These are phyloP conservation scores for Corchorus olitorius DNA, from an alignment of 345 rosid species.

Conservation along the genomic window DNA sequence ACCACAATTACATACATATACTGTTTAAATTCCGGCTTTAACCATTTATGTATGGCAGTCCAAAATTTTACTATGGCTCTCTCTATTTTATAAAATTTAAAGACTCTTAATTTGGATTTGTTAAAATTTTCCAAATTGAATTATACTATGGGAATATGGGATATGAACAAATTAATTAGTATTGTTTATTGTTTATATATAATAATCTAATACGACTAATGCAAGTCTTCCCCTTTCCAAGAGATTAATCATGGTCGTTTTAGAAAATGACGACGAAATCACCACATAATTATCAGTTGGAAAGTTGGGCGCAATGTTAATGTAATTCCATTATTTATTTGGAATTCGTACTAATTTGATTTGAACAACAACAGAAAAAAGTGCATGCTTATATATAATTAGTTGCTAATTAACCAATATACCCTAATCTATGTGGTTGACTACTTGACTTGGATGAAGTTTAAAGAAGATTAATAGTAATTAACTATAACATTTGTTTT, in stretches of 20 bases:
- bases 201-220: background rate
- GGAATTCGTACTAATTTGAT: background rate
- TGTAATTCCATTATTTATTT: background rate
- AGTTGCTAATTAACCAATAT: no score
- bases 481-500: no score
- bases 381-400: background rate
- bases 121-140: background rate
- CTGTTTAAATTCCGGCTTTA: conserved; percentile 31
- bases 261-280: background rate
- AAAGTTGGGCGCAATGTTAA: background rate
- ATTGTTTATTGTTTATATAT: background rate
- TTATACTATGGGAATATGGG: background rate
- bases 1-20: no score
- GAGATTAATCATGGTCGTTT: background rate
- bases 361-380: conserved; percentile 1
- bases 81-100: no score
- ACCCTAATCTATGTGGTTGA: no score
- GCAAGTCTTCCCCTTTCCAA: background rate
- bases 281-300: background rate
- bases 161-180: background rate
- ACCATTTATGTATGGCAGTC: background rate
- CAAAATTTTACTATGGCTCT: no score
- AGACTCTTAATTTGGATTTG: background rate
- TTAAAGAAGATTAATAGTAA: no score
- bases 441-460: no score